Evolutionary conservation across 495 filamentous ascomycete genomes (phyloP).

Genomic region (Sabuloglossum arenarium): DNA sequence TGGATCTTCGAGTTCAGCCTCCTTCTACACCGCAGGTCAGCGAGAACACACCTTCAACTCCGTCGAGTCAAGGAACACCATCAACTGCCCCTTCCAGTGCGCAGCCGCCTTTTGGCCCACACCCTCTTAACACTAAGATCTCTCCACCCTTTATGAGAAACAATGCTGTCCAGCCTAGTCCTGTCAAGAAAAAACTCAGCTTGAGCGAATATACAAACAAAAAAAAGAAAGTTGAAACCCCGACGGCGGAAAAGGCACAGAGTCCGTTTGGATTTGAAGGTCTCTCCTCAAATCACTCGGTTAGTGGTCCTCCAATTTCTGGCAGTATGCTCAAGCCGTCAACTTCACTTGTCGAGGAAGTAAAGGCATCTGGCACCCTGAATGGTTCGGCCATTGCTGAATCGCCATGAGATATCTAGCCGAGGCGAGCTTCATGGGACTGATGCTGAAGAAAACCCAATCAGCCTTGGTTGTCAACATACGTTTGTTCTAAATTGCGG

Average conservation of each 20-base stretch:
- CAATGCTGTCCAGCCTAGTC: conserved; percentile 29
- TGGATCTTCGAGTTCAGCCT: conserved; percentile 29
- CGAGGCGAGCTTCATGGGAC: too few relatives aligned
- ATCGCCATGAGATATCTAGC: neutral
- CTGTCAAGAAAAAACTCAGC: conserved; percentile 49
- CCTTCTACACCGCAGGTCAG: conserved; percentile 17
- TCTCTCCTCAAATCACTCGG: neutral
- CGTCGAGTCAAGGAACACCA: conserved; percentile 16
- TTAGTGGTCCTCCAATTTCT: neutral
- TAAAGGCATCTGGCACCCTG: neutral
- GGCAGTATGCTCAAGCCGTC: neutral
- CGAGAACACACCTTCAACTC: conserved; percentile 4
- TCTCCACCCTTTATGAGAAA: conserved; percentile 23
- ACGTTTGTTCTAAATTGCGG: neutral
- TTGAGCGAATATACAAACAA: conserved; percentile 48
- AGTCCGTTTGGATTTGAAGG: neutral
- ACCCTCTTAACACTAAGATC: conserved; percentile 17
- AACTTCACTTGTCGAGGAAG: neutral
- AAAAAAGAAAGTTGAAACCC: conserved; percentile 20
- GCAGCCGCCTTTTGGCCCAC: conserved; percentile 30
- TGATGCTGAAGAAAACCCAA: neutral
- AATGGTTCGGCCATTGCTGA: neutral
- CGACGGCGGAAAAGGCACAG: conserved; percentile 17
- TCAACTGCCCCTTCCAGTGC: conserved; percentile 15
- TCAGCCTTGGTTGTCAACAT: neutral